phyloP scores from a whole-genome alignment of 495 filamentous ascomycete species.

The Neurospora pannonica region DNA sequence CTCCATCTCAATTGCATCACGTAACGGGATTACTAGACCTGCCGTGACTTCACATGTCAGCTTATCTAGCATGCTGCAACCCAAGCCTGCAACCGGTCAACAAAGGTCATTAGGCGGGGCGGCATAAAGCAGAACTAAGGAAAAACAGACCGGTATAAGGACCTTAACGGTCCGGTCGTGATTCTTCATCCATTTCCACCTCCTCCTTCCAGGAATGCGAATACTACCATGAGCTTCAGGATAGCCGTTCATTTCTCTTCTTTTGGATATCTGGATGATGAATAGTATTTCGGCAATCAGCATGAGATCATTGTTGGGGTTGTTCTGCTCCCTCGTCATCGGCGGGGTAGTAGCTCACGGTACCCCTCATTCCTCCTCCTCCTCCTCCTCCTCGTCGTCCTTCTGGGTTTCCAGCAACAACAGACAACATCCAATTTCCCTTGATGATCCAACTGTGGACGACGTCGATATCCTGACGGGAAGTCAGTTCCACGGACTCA shows the following conservation, averaged over 20 bases:
- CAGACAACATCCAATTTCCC: not conserved
- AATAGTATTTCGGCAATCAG: not conserved
- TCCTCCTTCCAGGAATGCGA: not conserved
- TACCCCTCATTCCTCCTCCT: not conserved
- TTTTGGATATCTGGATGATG: not conserved
- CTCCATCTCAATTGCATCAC: not conserved
- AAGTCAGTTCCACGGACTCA: conserved; percentile 39
- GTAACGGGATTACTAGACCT: not conserved
- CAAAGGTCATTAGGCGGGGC: not conserved
- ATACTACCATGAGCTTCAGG: not conserved
- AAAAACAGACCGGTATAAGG: not conserved
- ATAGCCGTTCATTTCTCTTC: not conserved
- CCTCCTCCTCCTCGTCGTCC: not conserved
- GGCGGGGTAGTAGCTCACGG: not conserved
- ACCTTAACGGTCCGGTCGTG: too few species aligned
- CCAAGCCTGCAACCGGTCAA: too few species aligned
- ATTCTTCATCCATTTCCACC: too few species aligned
- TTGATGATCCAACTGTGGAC: not conserved
- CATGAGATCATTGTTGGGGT: not conserved
- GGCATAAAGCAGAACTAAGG: too few species aligned
- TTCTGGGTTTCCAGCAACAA: not conserved
- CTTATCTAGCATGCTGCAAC: too few species aligned
- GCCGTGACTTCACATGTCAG: not conserved
- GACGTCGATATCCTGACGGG: not conserved
- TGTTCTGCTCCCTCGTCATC: not conserved